Conservation (phyloP, 495 filamentous ascomycete genomes). For the Hypoxylon fuscum region DNA sequence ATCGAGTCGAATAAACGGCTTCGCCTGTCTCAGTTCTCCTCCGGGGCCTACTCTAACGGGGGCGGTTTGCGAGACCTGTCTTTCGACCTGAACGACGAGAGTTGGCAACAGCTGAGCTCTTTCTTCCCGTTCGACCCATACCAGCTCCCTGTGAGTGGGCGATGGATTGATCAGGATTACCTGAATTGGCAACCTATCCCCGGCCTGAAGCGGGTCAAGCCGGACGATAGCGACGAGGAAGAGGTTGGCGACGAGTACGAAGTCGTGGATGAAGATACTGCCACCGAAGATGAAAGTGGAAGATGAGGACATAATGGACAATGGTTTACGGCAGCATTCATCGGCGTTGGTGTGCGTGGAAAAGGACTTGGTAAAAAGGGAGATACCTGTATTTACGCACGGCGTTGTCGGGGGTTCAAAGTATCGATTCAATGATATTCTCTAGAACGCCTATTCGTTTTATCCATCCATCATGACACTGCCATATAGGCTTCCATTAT, state of each 20-base stretch:
- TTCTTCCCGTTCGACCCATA: slow-evolving; percentile 99
- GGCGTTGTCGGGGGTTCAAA: background rate
- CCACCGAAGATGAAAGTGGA: slow-evolving; percentile 56
- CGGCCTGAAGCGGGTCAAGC: slow-evolving; percentile 65
- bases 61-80: slow-evolving; percentile 71
- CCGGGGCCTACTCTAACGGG: slow-evolving; percentile 54
- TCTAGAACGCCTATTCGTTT: background rate
- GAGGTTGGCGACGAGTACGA: slow-evolving; percentile 59
- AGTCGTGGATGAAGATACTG: slow-evolving; percentile 60
- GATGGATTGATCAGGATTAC: slow-evolving; percentile 88
- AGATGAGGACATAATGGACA: slow-evolving; percentile 38
- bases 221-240: slow-evolving; percentile 60
- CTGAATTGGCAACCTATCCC: slow-evolving; percentile 82
- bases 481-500: background rate
- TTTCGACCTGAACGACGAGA: slow-evolving; percentile 68
- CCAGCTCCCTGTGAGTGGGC: slow-evolving; percentile 80
- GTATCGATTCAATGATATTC: slow-evolving; percentile 16
- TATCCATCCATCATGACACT: background rate
- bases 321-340: slow-evolving; percentile 25
- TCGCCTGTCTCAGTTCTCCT: slow-evolving; percentile 70
- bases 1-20: slow-evolving; percentile 90
- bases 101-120: slow-evolving; percentile 80
- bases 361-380: slow-evolving; percentile 18
- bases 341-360: slow-evolving; percentile 26
- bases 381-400: slow-evolving; percentile 34